Conservation (phyloP, 768 basidiomycete species). For the Boletus sp. region DNA sequence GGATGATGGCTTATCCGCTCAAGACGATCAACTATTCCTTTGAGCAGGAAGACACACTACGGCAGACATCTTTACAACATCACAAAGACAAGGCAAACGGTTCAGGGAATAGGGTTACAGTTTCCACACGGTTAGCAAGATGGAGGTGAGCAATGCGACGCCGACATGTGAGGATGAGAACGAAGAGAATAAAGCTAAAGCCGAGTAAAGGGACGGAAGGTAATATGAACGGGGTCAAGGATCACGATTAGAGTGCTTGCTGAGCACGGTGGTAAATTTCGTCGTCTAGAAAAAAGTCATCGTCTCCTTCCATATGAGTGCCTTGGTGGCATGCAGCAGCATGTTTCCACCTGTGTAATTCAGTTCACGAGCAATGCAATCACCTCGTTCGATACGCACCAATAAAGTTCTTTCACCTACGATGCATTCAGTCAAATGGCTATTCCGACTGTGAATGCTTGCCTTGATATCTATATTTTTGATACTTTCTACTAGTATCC, state of each 20-base stretch:
- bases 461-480: constrained; percentile 76
- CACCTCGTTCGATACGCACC: constrained; percentile 44
- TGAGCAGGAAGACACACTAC: background rate
- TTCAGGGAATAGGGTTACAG: background rate
- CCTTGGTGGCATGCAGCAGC: constrained; percentile 73
- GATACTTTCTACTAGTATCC: constrained; percentile 69
- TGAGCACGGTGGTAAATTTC: constrained; percentile 34
- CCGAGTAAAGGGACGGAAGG: background rate
- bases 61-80: constrained; percentile 1
- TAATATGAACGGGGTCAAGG: background rate
- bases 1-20: background rate
- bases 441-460: background rate
- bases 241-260: constrained; percentile 5
- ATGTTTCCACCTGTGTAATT: constrained; percentile 69
- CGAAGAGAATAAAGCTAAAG: constrained; percentile 11
- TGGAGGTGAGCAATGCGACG: constrained; percentile 12
- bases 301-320: constrained; percentile 51
- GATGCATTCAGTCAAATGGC: background rate
- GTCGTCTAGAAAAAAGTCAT: constrained; percentile 56
- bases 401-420: constrained; percentile 71
- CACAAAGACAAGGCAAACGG: background rate
- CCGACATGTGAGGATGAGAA: constrained; percentile 1
- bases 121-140: constrained; percentile 13
- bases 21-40: background rate
- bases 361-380: constrained; percentile 1